Evolutionary conservation across 2,329 filamentous ascomycete genomes (phyloP), one percentile per base, ranked within the genome.

Genomic region (Neopestalotiopsis sp.): DNA sequence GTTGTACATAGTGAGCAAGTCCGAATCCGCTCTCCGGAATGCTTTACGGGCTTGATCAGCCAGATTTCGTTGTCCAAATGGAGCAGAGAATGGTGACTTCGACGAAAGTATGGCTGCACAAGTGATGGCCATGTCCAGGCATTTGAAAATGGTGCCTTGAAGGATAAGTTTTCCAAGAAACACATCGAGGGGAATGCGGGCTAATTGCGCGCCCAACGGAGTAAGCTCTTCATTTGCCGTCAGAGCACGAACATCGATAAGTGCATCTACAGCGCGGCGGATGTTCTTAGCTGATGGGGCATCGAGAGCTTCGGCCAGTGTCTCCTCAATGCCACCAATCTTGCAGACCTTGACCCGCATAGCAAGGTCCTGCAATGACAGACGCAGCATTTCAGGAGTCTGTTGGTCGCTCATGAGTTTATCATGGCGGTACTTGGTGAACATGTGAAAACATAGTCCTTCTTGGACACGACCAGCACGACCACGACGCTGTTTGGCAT

Each of bases 291-390:
- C 86, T 0, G 92, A 95, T 0, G 96, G 96, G 0, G 95, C 92
- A 77, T 99, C 96, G 17, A 99, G 85, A 3, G 96, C 96, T 79
- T 95, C 90, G 28, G 92, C 89, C 10, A 99, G 85, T 0, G 95
- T 98, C 74, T 95, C 90, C 78, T 98, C 95, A 67, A 98, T 97
- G 56, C 94, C 92, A 12, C 96, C 96, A 58, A 99, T 88, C 76
- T 97, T 97, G 84, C 95, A 99, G 60, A 98, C 97, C 82, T 99
- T 99, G 72, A 98, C 95, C 9, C 96, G 91, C 78, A 99, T 95
- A 4, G 97, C 94, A 12, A 99, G 85, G 76, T 99, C 96, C 79
- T 99, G 96, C 12, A 99, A 84, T 0, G 96, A 98, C 4, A 99
- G 84, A 0, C 96, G 92, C 56, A 99, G 89, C 90, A 99, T 97